Percentiles rank a stretch among this genome's conserved stretches.
These are phyloP conservation scores for Capsicum rhomboideum DNA, from an alignment of 257 asterid species.

Conservation along the genomic window DNA sequence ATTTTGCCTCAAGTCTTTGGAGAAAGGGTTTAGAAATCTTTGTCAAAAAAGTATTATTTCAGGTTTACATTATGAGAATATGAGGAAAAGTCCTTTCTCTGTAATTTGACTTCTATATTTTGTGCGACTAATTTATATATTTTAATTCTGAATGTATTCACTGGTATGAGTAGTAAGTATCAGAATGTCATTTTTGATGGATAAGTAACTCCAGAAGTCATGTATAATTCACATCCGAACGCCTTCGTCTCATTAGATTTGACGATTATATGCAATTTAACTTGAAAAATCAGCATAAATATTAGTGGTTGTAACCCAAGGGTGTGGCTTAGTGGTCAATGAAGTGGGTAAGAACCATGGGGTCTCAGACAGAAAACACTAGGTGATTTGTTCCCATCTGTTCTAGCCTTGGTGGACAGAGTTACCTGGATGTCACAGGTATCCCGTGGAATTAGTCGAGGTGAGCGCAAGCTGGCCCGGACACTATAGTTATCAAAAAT, in stretches of 20 bases:
- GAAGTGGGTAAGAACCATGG: too few species aligned
- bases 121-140: background rate
- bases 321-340: too few species aligned
- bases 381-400: too few species aligned
- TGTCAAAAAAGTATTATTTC: background rate
- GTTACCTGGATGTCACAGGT: too few species aligned
- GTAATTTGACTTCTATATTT: background rate
- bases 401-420: too few species aligned
- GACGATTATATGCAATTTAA: background rate
- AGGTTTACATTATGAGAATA: background rate
- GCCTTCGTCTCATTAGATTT: background rate
- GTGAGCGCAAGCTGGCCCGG: too few species aligned
- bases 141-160: background rate
- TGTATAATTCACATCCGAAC: background rate
- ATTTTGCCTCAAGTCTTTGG: background rate
- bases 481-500: too few species aligned
- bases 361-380: too few species aligned
- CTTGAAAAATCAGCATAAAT: background rate
- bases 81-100: background rate
- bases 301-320: too few species aligned
- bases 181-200: background rate
- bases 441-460: too few species aligned
- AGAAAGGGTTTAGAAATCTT: background rate
- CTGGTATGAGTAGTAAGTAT: background rate
- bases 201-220: background rate